Conservation (phyloP, 257 asterid genomes). For the Lithospermum erythrorhizon region DNA sequence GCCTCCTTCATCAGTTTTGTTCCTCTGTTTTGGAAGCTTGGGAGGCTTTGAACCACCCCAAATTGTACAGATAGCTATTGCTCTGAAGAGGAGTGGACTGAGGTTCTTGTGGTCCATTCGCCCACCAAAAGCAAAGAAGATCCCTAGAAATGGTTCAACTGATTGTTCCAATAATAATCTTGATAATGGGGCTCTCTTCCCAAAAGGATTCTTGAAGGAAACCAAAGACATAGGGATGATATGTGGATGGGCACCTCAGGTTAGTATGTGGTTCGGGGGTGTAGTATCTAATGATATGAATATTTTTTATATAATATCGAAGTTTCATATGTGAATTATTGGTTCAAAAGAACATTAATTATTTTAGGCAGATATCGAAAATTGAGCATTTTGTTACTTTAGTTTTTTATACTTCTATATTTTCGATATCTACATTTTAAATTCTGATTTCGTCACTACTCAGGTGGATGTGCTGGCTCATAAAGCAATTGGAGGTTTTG, state of each 20-base stretch:
- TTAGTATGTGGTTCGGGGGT: not conserved
- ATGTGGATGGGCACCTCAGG: conserved; percentile 5
- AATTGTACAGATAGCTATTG: conserved; percentile 8
- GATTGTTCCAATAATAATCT: not conserved
- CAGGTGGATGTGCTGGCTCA: conserved; percentile 15
- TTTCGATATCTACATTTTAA: too few relatives aligned
- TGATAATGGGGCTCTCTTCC: conserved; percentile 3
- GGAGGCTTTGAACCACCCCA: conserved; percentile 9
- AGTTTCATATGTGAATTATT: too few relatives aligned
- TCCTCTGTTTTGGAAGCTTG: conserved; percentile 16
- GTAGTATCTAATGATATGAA: too few relatives aligned
- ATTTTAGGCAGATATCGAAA: too few relatives aligned
- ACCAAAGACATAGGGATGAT: conserved; percentile 1
- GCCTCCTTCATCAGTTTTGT: conserved; percentile 10
- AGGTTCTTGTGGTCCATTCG: conserved; percentile 17
- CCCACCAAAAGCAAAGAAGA: conserved; percentile 3
- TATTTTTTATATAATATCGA: too few relatives aligned
- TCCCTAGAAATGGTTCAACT: not conserved
- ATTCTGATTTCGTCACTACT: not conserved
- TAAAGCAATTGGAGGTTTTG: conserved; percentile 14
- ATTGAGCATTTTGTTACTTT: too few relatives aligned
- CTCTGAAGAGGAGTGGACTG: conserved; percentile 7
- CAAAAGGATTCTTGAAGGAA: conserved; percentile 8
- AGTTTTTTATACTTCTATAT: too few relatives aligned
- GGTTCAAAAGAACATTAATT: too few relatives aligned